Base-by-base conservation (phyloP, 2,329 filamentous ascomycete genomes). In the Penicillium sp. region DNA sequence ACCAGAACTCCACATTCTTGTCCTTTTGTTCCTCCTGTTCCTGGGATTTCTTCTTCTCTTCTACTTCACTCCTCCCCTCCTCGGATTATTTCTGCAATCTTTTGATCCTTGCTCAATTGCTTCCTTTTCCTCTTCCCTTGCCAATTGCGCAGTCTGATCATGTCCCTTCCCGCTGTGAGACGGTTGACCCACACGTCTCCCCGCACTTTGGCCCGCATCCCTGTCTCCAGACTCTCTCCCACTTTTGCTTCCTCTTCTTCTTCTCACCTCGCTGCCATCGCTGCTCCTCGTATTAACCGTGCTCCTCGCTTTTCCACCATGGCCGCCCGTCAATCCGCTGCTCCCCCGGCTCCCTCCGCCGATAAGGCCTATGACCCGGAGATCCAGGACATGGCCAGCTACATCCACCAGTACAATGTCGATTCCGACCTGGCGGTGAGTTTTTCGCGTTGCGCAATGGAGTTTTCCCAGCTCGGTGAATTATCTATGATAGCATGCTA, bases 301-400 rank as follows among this genome's bases (percentile, higher is more conserved):
- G 64, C 70, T 53, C 71, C 76, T 35, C 69, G 66, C 51, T 81
- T 81, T 65, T 81, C 80, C 50, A 82, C 79, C 63, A 79, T 80
- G 73, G 64, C 78, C 54, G 68, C 79, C 54, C 74, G 78, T 67
- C 75, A 76, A 60, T 76, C 74, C 56, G 72, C 75, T 59, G 73
- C 75, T 33, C 76, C 78, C n/a, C 61, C 75, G 51, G 71, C 73
- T 30, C 38, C 53, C 19, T 69, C 73, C 24, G 67, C 68, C 44
- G 69, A 76, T 53, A 75, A 85, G 77, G 85, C 88, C 70, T 97
- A 94, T 80, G 94, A 98, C 77, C 88, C 91, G 66, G 94, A 97
- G 83, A 95, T 98, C 80, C 89, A 88, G 79, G 93, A 98, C 78
- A 97, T 99, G 84, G 94, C 94, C 66, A 88, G 86, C 81, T 99